Percentiles rank a stretch among this genome's conserved stretches.
Evolutionary conservation across 306 rosid genomes (phyloP).

Genomic region (Cucumis cinereus): DNA sequence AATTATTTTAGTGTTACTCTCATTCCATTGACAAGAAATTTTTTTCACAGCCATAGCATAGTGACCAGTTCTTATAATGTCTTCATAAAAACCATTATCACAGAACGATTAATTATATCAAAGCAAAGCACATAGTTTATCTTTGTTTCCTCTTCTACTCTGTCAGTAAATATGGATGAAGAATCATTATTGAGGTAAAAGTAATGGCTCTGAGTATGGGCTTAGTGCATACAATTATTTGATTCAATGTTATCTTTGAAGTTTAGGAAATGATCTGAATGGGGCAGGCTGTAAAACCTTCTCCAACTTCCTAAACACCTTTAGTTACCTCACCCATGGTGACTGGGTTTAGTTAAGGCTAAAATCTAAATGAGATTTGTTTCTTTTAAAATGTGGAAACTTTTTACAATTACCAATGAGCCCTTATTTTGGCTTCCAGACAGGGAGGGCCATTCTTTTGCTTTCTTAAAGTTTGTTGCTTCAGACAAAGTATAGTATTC

Average conservation of each 20-base stretch:
- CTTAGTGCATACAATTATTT: not conserved
- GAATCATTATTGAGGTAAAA: not conserved
- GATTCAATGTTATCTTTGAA: not conserved
- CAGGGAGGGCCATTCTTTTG: conserved; percentile 65
- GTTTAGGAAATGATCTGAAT: not conserved
- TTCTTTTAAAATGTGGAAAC: conserved; percentile 10
- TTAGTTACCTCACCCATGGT: not conserved
- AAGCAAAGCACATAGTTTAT: not conserved
- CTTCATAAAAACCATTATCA: not conserved
- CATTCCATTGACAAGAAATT: not conserved
- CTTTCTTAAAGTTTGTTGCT: conserved; percentile 56
- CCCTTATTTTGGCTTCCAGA: conserved; percentile 18
- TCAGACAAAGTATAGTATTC: conserved; percentile 69
- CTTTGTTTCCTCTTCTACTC: not conserved
- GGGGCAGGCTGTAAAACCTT: not conserved
- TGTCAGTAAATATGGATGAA: not conserved
- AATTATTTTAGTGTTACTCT: not conserved
- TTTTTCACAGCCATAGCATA: not conserved
- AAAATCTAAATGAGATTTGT: not conserved
- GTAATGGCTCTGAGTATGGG: not conserved
- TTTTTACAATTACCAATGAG: conserved; percentile 34
- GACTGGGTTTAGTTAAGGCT: not conserved
- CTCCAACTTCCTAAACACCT: not conserved
- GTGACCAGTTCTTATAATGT: not conserved
- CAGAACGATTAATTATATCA: not conserved